Evolutionary conservation across 116 monocot genomes (phyloP).

Genomic region (Zostera marina): DNA sequence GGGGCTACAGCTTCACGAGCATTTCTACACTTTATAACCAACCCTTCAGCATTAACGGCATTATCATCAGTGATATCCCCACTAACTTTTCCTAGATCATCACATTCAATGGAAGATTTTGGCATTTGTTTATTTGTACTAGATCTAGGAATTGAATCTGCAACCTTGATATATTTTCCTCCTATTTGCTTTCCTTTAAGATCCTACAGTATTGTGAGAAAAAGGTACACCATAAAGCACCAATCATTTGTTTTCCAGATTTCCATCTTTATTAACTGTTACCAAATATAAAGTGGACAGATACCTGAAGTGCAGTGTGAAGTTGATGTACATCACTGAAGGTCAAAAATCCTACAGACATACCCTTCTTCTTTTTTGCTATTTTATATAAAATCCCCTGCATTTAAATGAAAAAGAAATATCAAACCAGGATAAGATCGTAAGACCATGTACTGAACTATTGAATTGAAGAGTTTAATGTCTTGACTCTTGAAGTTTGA

Average conservation of each 20-base stretch:
- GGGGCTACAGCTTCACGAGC: slow-evolving; percentile 66
- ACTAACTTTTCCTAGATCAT: neutral
- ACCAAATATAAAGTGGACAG: neutral
- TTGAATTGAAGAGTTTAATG: too few species aligned
- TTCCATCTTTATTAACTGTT: neutral
- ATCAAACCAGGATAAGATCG: neutral
- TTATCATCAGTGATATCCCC: slow-evolving; percentile 13
- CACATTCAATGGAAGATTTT: slow-evolving; percentile 1
- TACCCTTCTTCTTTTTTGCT: slow-evolving; percentile 79
- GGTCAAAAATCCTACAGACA: slow-evolving; percentile 69
- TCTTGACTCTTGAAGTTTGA: too few species aligned
- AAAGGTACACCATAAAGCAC: neutral
- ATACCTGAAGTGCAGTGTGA: slow-evolving; percentile 48
- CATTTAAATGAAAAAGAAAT: neutral
- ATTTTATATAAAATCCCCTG: slow-evolving; percentile 58
- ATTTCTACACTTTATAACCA: slow-evolving; percentile 27
- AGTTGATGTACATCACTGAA: slow-evolving; percentile 47
- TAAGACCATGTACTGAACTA: neutral
- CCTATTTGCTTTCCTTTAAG: slow-evolving; percentile 34
- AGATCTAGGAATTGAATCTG: slow-evolving; percentile 40
- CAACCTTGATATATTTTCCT: slow-evolving; percentile 58
- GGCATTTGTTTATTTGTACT: slow-evolving; percentile 22
- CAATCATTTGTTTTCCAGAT: neutral
- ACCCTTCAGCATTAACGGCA: slow-evolving; percentile 13
- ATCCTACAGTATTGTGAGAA: slow-evolving; percentile 19